Base-by-base conservation (phyloP, 192 early-diverging fungal genomes). In the Entomortierella beljakovae region DNA sequence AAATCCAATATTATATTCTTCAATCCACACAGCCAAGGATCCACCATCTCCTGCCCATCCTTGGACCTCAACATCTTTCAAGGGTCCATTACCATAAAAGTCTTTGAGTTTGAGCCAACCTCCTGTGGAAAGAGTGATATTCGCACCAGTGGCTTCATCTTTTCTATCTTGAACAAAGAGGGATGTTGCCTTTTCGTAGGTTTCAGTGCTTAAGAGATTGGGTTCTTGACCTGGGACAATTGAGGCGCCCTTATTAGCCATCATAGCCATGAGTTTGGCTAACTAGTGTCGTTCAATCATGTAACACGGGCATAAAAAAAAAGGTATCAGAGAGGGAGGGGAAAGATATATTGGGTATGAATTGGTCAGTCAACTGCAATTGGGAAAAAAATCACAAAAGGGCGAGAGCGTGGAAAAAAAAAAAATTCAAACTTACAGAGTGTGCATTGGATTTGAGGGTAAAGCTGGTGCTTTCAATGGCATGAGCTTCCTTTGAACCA, bases 21-120 rank as follows among this genome's bases (percentile, higher is more conserved):
- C 76, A 52, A 91, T 88, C 82, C 86, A 92, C 8, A 81, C 60
- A 46, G 83, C 68, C 58, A 90, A 54, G 40, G 81, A 84, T 0
- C 92, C 92, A n/a, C 90, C 91, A 20, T 82, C 83, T 23, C 92
- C 92, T 15, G 71, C 83, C 91, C 91, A 92, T 18, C 91, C 90
- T 49, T 84, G 71, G 31, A 84, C 73, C 20, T 70, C 67, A 49
- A 85, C 64, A 34, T 59, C 64, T 32, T 54, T 80, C 63, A 59
- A 52, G 4, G 43, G 70, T 7, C 38, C 75, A 25, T 23, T 40
- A 4, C 67, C 67, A 54, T 61, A 58, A 29, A 79, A 79, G 37
- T 34, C 0, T 1, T 40, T 29, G 20, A 57, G 29, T 62, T 70
- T 79, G 61, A 70, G 50, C 75, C 75, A 79, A 20, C 75, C 90